A percentile compares a stretch with the other conserved stretches of the same genome.
These are phyloP conservation scores for Dentipellis fragilis DNA, from an alignment of 768 basidiomycete genomes.

Conservation along the genomic window DNA sequence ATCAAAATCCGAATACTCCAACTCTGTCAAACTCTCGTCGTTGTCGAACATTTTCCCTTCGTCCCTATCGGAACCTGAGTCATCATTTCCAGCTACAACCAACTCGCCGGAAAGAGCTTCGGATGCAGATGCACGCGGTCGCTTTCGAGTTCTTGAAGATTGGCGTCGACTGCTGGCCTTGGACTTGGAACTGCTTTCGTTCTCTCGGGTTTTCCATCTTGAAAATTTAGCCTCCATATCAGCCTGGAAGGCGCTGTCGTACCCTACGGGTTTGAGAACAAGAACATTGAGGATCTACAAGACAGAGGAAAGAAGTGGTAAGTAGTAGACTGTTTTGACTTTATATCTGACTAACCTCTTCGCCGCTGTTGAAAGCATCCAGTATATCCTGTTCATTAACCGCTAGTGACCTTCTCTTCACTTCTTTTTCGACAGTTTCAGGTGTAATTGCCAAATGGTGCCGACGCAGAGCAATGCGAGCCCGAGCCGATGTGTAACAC, in stretches of 20 bases:
- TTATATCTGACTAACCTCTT: background rate
- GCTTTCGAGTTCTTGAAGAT: too few relatives aligned
- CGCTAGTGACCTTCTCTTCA: background rate
- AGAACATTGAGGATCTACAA: background rate
- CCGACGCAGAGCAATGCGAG: background rate
- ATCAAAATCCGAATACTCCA: too few relatives aligned
- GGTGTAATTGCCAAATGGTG: background rate
- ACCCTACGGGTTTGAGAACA: background rate
- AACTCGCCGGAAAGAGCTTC: too few relatives aligned
- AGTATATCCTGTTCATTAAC: background rate
- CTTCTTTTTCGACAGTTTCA: background rate
- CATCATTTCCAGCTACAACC: too few relatives aligned
- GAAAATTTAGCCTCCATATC: background rate
- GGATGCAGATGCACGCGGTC: too few relatives aligned
- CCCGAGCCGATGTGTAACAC: constrained; percentile 1
- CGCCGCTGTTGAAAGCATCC: background rate
- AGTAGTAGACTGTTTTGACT: too few relatives aligned
- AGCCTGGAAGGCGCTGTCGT: background rate
- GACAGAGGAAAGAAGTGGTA: background rate
- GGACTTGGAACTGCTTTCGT: background rate
- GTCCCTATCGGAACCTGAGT: too few relatives aligned
- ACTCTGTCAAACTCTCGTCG: too few relatives aligned
- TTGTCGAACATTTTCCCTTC: too few relatives aligned
- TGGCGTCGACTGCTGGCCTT: too few relatives aligned
- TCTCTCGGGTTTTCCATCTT: background rate